Percentiles rank a stretch among this genome's conserved stretches.
Evolutionary conservation across 495 filamentous ascomycete species (phyloP).

Genomic region (Aspergillus sclerotioniger): DNA sequence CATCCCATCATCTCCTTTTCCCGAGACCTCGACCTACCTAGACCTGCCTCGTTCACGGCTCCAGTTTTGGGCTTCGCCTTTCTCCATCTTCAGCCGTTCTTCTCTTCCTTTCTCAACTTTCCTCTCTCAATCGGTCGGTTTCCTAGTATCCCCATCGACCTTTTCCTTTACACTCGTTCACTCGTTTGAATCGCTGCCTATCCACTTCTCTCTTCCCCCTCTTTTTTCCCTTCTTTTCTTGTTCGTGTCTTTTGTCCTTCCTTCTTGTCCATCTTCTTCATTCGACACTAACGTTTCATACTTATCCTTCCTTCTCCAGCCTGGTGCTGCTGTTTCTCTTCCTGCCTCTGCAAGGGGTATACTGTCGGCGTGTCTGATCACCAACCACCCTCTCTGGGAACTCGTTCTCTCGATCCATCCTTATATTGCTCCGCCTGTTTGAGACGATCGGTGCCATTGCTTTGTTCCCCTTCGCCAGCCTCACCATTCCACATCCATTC

Average conservation of each 20-base stretch:
- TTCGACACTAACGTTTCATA: slow-evolving; percentile 18
- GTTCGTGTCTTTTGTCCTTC: slow-evolving; percentile 23
- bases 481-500: slow-evolving; percentile 13
- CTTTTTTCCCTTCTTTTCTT: slow-evolving; percentile 16
- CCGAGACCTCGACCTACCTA: neutral
- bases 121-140: neutral
- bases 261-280: neutral
- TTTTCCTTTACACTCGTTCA: slow-evolving; percentile 20
- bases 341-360: slow-evolving; percentile 28
- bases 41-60: slow-evolving; percentile 8
- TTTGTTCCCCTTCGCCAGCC: slow-evolving; percentile 7
- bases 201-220: slow-evolving; percentile 25
- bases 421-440: slow-evolving; percentile 16
- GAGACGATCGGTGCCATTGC: slow-evolving; percentile 12
- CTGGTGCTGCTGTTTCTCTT: slow-evolving; percentile 35
- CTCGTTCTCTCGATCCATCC: slow-evolving; percentile 18
- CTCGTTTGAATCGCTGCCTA: slow-evolving; percentile 12
- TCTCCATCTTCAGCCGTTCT: slow-evolving; percentile 10
- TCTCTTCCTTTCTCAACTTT: slow-evolving; percentile 18
- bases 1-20: slow-evolving; percentile 1
- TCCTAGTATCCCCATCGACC: slow-evolving; percentile 17
- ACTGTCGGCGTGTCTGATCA: slow-evolving; percentile 17
- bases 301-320: slow-evolving; percentile 28
- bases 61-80: slow-evolving; percentile 2
- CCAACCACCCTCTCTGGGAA: slow-evolving; percentile 17